Evolutionary conservation across 1,284 basidiomycete genomes (phyloP).

Genomic region (Austroboletus sp.): DNA sequence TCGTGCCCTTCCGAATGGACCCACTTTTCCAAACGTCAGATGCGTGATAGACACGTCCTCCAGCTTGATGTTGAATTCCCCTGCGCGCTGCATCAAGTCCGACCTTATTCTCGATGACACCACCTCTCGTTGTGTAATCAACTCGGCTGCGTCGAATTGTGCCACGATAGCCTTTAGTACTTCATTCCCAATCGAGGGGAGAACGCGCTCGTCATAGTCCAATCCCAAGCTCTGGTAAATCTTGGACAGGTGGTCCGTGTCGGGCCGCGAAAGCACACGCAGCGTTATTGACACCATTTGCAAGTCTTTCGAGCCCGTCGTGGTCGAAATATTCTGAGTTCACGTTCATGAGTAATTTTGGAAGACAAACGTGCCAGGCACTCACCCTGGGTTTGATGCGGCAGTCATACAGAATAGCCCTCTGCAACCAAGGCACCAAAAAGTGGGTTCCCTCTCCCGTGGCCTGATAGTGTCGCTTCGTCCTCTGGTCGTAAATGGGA

Average conservation of each 20-base stretch:
- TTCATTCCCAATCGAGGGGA: constrained; percentile 94
- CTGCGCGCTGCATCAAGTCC: constrained; percentile 87
- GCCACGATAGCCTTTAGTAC: constrained; percentile 97
- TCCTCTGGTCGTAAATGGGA: background rate
- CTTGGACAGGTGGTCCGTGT: constrained; percentile 80
- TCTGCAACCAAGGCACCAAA: constrained; percentile 90
- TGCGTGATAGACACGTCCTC: constrained; percentile 97
- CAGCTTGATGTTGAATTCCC: constrained; percentile 92
- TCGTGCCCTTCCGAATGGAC: constrained; percentile 13
- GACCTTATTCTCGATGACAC: constrained; percentile 91
- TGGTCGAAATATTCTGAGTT: constrained; percentile 90
- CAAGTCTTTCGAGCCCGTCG: constrained; percentile 92
- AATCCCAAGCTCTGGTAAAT: constrained; percentile 93
- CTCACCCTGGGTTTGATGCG: constrained; percentile 90
- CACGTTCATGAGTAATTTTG: constrained; percentile 4
- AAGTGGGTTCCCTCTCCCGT: constrained; percentile 95
- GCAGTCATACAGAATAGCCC: constrained; percentile 95
- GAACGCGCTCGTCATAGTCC: constrained; percentile 96
- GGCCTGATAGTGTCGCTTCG: constrained; percentile 45
- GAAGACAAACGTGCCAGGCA: constrained; percentile 9
- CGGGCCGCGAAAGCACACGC: constrained; percentile 90
- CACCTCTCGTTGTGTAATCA: constrained; percentile 85
- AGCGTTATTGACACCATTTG: constrained; percentile 98
- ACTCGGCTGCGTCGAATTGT: constrained; percentile 96
- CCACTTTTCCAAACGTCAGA: constrained; percentile 72